phyloP scores from a whole-genome alignment of 2,329 filamentous ascomycete species.

The Pestalotiopsis sp. region DNA sequence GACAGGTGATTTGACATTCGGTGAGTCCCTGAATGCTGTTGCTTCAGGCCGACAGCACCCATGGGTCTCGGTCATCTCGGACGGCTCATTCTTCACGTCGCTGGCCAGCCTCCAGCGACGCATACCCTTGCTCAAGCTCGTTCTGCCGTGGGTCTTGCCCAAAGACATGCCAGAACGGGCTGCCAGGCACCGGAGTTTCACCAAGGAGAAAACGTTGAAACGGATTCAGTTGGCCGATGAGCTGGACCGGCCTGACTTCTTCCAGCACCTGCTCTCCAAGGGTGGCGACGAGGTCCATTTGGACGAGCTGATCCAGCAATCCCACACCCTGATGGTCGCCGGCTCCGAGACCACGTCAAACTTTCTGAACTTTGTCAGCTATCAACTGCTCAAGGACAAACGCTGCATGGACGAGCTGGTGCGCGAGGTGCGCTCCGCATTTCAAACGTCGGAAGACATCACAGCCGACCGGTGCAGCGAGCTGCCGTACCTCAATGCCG shows the following conservation, averaged over 20 bases:
- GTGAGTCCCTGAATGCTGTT: constrained; percentile 17
- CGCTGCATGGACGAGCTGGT: background rate
- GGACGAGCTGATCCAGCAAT: constrained; percentile 26
- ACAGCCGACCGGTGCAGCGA: constrained; percentile 15
- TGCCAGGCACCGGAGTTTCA: background rate
- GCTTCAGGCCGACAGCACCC: background rate
- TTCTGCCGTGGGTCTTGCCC: background rate
- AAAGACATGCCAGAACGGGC: background rate
- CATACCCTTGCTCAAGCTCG: background rate
- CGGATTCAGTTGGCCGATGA: background rate
- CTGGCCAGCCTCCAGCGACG: background rate
- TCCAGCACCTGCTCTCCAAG: background rate
- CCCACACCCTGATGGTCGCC: constrained; percentile 17
- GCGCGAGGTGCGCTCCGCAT: background rate
- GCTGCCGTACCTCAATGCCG: constrained; percentile 31
- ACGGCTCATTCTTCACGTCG: background rate
- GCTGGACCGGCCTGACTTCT: background rate
- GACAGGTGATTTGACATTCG: constrained; percentile 17
- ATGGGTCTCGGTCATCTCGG: constrained; percentile 17
- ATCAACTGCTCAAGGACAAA: background rate
- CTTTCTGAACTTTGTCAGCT: background rate
- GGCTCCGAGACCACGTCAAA: constrained; percentile 17
- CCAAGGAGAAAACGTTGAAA: background rate
- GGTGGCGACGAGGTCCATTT: background rate
- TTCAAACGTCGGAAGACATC: background rate